Conservation (phyloP, 1,284 basidiomycete genomes). For the Fomitopsis schrenkii region DNA sequence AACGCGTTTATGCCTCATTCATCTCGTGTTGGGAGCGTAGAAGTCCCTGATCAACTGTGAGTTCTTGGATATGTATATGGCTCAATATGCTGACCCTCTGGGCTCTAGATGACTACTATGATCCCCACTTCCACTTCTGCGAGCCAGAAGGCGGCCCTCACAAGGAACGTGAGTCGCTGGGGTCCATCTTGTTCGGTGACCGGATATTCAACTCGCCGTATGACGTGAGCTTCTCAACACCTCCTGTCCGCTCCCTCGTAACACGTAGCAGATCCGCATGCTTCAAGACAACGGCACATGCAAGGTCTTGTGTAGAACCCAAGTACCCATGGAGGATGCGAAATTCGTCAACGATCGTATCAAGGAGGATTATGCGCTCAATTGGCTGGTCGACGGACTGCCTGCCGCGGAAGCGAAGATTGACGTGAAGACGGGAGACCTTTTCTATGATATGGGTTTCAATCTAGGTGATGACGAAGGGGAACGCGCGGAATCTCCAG, state of each 20-base stretch:
- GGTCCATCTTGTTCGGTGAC: constrained; percentile 94
- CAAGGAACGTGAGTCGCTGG: constrained; percentile 85
- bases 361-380: constrained; percentile 89
- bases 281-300: constrained; percentile 72
- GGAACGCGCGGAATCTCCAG: constrained; percentile 51
- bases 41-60: constrained; percentile 82
- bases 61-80: constrained; percentile 14
- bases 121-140: constrained; percentile 85
- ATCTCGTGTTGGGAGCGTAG: constrained; percentile 31
- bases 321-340: constrained; percentile 69
- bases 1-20: background rate
- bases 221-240: constrained; percentile 48
- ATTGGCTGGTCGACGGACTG: constrained; percentile 93
- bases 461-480: constrained; percentile 68
- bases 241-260: background rate
- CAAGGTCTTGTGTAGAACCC: constrained; percentile 64
- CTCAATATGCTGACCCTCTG: constrained; percentile 11
- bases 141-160: constrained; percentile 72
- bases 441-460: constrained; percentile 90
- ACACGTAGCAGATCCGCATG: constrained; percentile 65
- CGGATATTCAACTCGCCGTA: constrained; percentile 92
- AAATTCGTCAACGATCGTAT: constrained; percentile 92
- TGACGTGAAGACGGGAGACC: constrained; percentile 72
- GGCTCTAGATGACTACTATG: constrained; percentile 79
- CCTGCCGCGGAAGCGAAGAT: constrained; percentile 91